A percentile compares a stretch with the other conserved stretches of the same genome.
These are phyloP conservation scores for Cutaneotrichosporon sp. DNA, from an alignment of 1,284 basidiomycete genomes.

Conservation along the genomic window DNA sequence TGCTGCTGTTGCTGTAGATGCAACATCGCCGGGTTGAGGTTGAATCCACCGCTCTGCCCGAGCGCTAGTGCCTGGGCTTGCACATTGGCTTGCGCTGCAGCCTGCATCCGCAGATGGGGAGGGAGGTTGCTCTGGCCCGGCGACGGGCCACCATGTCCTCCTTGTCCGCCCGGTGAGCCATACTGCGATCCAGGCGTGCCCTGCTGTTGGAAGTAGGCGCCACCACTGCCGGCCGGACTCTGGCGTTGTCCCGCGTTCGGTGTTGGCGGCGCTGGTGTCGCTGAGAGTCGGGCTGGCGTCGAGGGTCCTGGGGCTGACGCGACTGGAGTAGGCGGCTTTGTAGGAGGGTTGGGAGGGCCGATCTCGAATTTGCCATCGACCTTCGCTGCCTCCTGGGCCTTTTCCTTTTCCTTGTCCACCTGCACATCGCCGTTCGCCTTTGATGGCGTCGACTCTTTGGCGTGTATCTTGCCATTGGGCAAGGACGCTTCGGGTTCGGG, in stretches of 20 bases:
- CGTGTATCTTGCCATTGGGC: not conserved
- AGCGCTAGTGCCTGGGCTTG: slow-evolving; percentile 14
- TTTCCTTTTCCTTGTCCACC: not conserved
- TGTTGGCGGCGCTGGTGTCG: too few relatives aligned
- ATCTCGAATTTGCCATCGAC: too few relatives aligned
- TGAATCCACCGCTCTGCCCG: slow-evolving; percentile 2
- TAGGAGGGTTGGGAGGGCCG: not conserved
- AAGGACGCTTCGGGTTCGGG: not conserved
- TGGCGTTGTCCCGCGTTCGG: not conserved
- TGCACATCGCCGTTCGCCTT: not conserved
- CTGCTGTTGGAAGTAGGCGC: too few relatives aligned
- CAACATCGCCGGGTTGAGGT: slow-evolving; percentile 6
- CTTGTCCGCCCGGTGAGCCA: not conserved
- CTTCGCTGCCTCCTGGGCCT: not conserved
- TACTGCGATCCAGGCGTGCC: too few relatives aligned
- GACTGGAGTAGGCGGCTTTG: too few relatives aligned
- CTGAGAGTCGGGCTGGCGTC: too few relatives aligned
- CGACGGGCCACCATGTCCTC: not conserved
- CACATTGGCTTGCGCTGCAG: slow-evolving; percentile 3
- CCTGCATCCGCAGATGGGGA: not conserved
- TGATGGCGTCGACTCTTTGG: not conserved
- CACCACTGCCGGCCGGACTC: not conserved
- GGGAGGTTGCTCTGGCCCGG: not conserved
- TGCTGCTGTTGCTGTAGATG: not conserved
- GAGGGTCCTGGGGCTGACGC: too few relatives aligned